Percentiles rank a stretch among this genome's conserved stretches.
Evolutionary conservation across 306 rosid genomes (phyloP).

Genomic region (Cucurbita pepo): DNA sequence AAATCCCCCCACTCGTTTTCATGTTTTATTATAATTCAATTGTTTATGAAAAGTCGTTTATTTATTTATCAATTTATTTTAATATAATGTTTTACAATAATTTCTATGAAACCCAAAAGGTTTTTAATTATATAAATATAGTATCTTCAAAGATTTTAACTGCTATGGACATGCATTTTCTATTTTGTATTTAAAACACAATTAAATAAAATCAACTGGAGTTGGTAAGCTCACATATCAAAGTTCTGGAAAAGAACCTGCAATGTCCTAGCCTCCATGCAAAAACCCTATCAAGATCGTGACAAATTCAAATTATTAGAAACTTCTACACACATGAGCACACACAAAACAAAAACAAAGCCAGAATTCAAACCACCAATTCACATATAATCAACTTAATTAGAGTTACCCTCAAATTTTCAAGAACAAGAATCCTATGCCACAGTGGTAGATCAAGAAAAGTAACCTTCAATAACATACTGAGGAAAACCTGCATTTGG

Average conservation of each 20-base stretch:
- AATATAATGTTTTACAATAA: background rate
- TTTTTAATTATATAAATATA: background rate
- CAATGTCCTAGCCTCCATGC: conserved; percentile 85
- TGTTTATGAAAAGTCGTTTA: too few species aligned
- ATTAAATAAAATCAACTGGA: background rate
- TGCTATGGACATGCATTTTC: background rate
- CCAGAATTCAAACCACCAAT: conserved; percentile 1
- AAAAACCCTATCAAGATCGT: conserved; percentile 59
- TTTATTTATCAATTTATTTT: too few species aligned
- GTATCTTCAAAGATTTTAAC: background rate
- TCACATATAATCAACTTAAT: conserved; percentile 1
- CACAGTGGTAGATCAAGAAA: conserved; percentile 93
- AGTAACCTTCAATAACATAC: conserved; percentile 87
- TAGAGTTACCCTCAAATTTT: conserved; percentile 75
- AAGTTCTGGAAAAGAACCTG: conserved; percentile 77
- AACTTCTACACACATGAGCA: background rate
- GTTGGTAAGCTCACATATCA: conserved; percentile 59
- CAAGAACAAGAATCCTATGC: conserved; percentile 99
- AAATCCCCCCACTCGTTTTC: too few species aligned
- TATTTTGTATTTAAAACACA: background rate
- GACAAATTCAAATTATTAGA: conserved; percentile 14
- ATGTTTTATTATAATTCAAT: too few species aligned
- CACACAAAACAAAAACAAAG: background rate
- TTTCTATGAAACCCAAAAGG: background rate
- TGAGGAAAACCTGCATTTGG: conserved; percentile 77